Percentiles rank a stretch among this genome's conserved stretches.
phyloP scores from a whole-genome alignment of 192 early-diverging fungal genomes.

The Helicostylum pulchrum region DNA sequence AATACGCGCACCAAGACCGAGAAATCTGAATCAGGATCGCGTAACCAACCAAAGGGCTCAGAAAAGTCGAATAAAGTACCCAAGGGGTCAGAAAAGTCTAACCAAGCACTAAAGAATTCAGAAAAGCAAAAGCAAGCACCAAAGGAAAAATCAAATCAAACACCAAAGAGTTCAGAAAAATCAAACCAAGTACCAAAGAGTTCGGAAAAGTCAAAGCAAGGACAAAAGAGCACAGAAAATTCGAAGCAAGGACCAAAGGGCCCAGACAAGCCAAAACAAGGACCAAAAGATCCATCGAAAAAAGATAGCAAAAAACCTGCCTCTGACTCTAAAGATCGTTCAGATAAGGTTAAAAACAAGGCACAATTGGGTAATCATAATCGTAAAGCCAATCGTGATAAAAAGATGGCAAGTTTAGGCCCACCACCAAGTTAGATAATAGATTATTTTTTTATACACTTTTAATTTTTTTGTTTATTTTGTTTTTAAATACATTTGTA shows the following conservation, averaged over 20 bases:
- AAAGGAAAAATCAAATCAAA: too few species aligned
- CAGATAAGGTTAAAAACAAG: slow-evolving; percentile 62
- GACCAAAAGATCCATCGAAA: slow-evolving; percentile 2
- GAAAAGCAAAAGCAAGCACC: slow-evolving; percentile 37
- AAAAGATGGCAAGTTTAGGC: slow-evolving; percentile 53
- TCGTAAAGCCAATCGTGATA: slow-evolving; percentile 68
- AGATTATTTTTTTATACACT: too few species aligned
- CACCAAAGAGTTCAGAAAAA: too few species aligned
- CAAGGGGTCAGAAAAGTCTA: slow-evolving; percentile 32
- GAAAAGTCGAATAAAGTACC: slow-evolving; percentile 35
- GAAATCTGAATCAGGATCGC: slow-evolving; percentile 8
- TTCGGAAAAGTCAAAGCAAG: too few species aligned
- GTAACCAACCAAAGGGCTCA: too few species aligned
- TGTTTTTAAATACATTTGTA: too few species aligned
- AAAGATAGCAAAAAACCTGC: slow-evolving; percentile 16
- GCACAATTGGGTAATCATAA: slow-evolving; percentile 69
- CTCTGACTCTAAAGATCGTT: slow-evolving; percentile 32
- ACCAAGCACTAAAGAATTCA: slow-evolving; percentile 2
- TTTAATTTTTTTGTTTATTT: too few species aligned
- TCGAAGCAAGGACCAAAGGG: too few species aligned
- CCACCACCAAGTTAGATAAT: not conserved
- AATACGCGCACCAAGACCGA: slow-evolving; percentile 65
- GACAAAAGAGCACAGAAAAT: too few species aligned
- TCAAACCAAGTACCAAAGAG: too few species aligned
- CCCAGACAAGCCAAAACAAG: slow-evolving; percentile 35